Evolutionary conservation across 1,139 yeast species (phyloP).

Genomic region (Blastobotrys illinoisensis): DNA sequence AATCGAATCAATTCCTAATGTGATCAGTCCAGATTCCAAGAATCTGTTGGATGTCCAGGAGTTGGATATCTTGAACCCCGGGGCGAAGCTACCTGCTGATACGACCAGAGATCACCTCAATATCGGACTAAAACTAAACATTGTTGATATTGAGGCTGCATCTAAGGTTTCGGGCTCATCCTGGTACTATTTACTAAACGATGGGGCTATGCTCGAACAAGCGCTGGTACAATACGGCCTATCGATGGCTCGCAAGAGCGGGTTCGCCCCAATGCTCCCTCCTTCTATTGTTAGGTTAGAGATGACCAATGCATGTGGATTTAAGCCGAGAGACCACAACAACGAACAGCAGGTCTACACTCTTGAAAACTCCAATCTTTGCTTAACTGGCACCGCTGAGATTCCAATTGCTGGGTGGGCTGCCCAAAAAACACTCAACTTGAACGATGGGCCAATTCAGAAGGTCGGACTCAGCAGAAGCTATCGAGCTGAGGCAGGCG

Average conservation of each 20-base stretch:
- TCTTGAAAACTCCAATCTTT: slow-evolving; percentile 43
- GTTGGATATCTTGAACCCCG: slow-evolving; percentile 23
- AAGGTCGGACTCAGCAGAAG: slow-evolving; percentile 82
- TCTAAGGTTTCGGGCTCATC: slow-evolving; percentile 77
- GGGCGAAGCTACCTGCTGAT: slow-evolving; percentile 16
- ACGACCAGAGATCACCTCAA: slow-evolving; percentile 51
- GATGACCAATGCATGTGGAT: slow-evolving; percentile 85
- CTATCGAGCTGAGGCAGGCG: slow-evolving; percentile 96
- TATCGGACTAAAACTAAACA: slow-evolving; percentile 55
- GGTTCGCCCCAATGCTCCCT: slow-evolving; percentile 70
- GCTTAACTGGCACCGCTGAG: slow-evolving; percentile 93
- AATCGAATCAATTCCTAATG: slow-evolving; percentile 62
- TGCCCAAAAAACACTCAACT: slow-evolving; percentile 40
- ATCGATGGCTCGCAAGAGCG: slow-evolving; percentile 55
- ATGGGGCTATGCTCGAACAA: slow-evolving; percentile 85
- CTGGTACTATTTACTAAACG: slow-evolving; percentile 81
- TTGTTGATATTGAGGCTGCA: slow-evolving; percentile 69
- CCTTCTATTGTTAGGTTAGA: slow-evolving; percentile 82
- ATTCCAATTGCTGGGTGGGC: slow-evolving; percentile 80
- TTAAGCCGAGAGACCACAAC: slow-evolving; percentile 86
- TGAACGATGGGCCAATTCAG: slow-evolving; percentile 43
- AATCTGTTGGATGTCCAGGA: slow-evolving; percentile 44
- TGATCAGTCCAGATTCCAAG: slow-evolving; percentile 42
- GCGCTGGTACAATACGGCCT: slow-evolving; percentile 81
- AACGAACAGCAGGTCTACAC: slow-evolving; percentile 82